These are phyloP conservation scores for Sordariomycetes sp. DNA, from an alignment of 2,329 filamentous ascomycete genomes.

Conservation along the genomic window DNA sequence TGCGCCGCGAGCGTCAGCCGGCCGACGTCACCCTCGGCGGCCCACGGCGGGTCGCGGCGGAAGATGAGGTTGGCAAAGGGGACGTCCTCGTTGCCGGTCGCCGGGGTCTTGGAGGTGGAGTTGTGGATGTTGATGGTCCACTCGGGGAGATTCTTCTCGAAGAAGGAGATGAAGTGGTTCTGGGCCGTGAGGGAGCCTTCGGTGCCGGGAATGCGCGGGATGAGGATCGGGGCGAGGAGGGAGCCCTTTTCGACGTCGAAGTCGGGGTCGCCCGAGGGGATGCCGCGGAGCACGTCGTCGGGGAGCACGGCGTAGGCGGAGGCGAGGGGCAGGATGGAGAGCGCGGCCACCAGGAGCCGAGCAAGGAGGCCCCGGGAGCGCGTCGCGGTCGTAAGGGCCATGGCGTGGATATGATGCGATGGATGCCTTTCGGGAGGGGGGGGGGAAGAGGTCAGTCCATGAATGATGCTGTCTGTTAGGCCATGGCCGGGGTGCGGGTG, in stretches of 20 bases:
- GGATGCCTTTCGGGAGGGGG: neutral
- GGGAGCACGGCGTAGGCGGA: slow-evolving; percentile 44
- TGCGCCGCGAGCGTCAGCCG: slow-evolving; percentile 82
- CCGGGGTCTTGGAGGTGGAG: slow-evolving; percentile 72
- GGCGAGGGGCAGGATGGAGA: slow-evolving; percentile 13
- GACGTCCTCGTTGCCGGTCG: slow-evolving; percentile 54
- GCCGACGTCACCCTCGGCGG: slow-evolving; percentile 58
- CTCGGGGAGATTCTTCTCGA: slow-evolving; percentile 55
- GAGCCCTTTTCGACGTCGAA: slow-evolving; percentile 67
- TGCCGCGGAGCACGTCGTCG: slow-evolving; percentile 55
- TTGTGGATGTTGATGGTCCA: slow-evolving; percentile 84
- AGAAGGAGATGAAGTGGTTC: slow-evolving; percentile 75
- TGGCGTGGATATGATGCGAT: neutral
- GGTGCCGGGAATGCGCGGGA: slow-evolving; percentile 80
- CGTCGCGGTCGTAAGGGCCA: neutral
- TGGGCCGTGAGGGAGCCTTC: slow-evolving; percentile 60
- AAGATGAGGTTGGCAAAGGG: slow-evolving; percentile 84
- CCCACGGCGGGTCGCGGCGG: slow-evolving; percentile 77
- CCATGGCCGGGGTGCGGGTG: neutral
- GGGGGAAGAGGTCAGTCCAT: neutral
- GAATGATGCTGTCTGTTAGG: neutral
- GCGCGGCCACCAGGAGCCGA: slow-evolving; percentile 8
- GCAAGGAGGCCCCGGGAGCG: neutral
- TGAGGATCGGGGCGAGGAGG: slow-evolving; percentile 75
- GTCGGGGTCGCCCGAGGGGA: slow-evolving; percentile 60